Conservation (phyloP, 1,139 yeast species). For the Scheffersomyces cryptocercus region DNA sequence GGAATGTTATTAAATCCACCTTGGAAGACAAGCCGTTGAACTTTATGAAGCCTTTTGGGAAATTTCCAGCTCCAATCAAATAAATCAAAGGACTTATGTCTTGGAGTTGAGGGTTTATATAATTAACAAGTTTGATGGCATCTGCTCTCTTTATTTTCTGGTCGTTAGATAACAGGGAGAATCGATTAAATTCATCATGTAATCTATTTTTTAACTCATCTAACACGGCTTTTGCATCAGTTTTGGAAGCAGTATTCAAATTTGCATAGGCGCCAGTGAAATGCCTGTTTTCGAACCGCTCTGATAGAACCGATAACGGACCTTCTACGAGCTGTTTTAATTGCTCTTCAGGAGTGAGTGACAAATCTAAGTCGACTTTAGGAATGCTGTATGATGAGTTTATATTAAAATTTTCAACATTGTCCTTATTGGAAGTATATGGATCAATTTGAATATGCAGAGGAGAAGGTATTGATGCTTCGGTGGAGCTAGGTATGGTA, state of each 20-base stretch:
- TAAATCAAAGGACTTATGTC: slow-evolving; percentile 20
- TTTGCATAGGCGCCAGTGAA: slow-evolving; percentile 8
- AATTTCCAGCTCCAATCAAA: slow-evolving; percentile 17
- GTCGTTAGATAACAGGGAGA: neutral
- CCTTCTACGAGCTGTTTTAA: neutral
- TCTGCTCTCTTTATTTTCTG: neutral
- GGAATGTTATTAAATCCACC: slow-evolving; percentile 18
- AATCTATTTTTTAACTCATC: slow-evolving; percentile 3
- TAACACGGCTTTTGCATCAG: slow-evolving; percentile 4
- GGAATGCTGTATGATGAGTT: neutral
- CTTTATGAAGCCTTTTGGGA: slow-evolving; percentile 21
- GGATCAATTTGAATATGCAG: too few relatives aligned
- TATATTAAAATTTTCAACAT: too few relatives aligned
- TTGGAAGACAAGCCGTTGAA: slow-evolving; percentile 18
- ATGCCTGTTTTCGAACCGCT: slow-evolving; percentile 1
- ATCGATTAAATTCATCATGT: slow-evolving; percentile 3
- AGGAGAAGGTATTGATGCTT: too few relatives aligned
- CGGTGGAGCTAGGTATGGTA: too few relatives aligned
- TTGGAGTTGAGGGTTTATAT: slow-evolving; percentile 30
- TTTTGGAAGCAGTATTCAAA: slow-evolving; percentile 7
- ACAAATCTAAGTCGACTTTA: neutral
- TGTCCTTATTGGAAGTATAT: too few relatives aligned
- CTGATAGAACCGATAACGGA: neutral
- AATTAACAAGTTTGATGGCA: slow-evolving; percentile 19
- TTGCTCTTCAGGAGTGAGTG: neutral